Evolutionary conservation across 176 grass and related monocot species (phyloP).

Genomic region (Zea luxurians): DNA sequence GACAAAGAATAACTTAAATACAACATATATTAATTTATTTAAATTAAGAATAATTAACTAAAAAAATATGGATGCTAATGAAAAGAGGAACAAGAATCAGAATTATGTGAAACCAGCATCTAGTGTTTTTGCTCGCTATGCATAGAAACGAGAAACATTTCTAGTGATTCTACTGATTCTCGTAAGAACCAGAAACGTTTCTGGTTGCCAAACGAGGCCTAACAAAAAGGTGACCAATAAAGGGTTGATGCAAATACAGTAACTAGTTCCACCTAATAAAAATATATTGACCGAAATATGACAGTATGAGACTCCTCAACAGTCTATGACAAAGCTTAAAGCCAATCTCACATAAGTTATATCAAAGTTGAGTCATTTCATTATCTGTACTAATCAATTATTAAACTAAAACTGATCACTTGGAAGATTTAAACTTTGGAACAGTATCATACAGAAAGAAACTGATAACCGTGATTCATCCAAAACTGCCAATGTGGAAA

Average conservation of each 20-base stretch:
- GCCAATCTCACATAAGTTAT: background rate
- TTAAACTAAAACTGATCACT: background rate
- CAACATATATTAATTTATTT: too few relatives aligned
- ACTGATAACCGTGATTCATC: background rate
- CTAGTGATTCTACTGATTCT: too few relatives aligned
- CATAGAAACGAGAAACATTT: too few relatives aligned
- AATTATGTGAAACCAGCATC: too few relatives aligned
- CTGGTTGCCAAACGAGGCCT: too few relatives aligned
- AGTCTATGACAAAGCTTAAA: slow-evolving; percentile 22
- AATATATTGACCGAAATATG: slow-evolving; percentile 23
- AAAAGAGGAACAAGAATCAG: too few relatives aligned
- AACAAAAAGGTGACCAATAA: too few relatives aligned
- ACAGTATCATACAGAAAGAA: slow-evolving; percentile 6
- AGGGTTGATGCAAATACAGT: background rate
- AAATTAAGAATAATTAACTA: too few relatives aligned
- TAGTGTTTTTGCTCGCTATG: too few relatives aligned
- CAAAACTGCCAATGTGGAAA: slow-evolving; percentile 5
- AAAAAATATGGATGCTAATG: too few relatives aligned
- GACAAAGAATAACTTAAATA: too few relatives aligned
- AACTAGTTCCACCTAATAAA: background rate
- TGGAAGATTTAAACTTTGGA: slow-evolving; percentile 12
- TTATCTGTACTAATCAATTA: background rate
- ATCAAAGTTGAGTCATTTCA: background rate
- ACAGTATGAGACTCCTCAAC: background rate
- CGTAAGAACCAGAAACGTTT: too few relatives aligned